Evolutionary conservation across 2,329 filamentous ascomycete genomes (phyloP).

Genomic region (Aspergillus fumigatiaffinis): DNA sequence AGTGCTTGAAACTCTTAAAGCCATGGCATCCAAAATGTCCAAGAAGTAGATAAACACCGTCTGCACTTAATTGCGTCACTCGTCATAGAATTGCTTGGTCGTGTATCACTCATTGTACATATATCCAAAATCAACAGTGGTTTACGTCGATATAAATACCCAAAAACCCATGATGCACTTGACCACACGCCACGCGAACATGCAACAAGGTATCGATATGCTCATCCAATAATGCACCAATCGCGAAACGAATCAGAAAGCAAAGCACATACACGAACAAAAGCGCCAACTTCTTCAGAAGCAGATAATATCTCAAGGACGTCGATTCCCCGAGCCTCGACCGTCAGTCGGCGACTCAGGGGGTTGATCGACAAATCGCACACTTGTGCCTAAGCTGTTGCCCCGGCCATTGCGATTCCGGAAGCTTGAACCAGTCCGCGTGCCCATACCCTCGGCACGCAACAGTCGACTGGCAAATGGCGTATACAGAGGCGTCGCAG

Average conservation of each 20-base stretch:
- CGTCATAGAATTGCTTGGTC: background rate
- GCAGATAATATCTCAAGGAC: conserved; percentile 15
- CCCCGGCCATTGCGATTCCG: conserved; percentile 24
- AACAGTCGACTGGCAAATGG: conserved; percentile 41
- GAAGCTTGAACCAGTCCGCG: conserved; percentile 21
- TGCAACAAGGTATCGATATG: background rate
- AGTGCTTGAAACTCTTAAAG: too few species aligned
- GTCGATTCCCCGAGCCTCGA: conserved; percentile 33
- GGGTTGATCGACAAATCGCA: conserved; percentile 40
- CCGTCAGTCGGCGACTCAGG: conserved; percentile 40
- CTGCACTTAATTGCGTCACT: background rate
- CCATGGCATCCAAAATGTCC: background rate
- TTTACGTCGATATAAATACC: background rate
- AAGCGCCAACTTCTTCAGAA: background rate
- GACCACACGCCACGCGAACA: background rate
- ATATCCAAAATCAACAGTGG: background rate
- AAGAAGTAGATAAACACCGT: background rate
- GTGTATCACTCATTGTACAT: background rate
- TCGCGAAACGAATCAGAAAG: background rate
- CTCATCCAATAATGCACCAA: background rate
- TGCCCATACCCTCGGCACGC: conserved; percentile 19
- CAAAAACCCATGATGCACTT: background rate
- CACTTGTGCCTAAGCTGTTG: conserved; percentile 32
- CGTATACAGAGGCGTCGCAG: conserved; percentile 41
- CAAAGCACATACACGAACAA: conserved; percentile 5